phyloP scores from a whole-genome alignment of 1,284 basidiomycete species.

The Apiotrichum sp. region DNA sequence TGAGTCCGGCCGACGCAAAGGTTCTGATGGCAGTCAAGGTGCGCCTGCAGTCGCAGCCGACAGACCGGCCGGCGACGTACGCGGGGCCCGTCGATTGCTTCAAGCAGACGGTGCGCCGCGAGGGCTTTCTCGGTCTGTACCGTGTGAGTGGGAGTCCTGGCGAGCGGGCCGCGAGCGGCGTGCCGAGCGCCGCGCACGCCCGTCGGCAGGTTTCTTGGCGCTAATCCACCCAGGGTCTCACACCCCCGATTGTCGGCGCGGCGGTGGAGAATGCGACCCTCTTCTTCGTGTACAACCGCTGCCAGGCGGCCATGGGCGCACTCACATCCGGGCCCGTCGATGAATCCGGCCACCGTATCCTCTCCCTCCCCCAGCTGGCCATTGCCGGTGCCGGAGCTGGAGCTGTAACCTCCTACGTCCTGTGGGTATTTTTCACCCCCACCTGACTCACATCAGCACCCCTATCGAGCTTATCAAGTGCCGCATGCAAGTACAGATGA shows the following conservation, averaged over 20 bases:
- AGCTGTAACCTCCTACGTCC: slow-evolving; percentile 70
- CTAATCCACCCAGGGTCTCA: slow-evolving; percentile 60
- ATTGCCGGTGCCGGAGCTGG: slow-evolving; percentile 75
- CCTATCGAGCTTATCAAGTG: slow-evolving; percentile 90
- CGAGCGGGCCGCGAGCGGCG: too few species aligned
- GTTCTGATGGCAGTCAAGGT: slow-evolving; percentile 54
- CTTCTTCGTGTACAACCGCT: slow-evolving; percentile 78
- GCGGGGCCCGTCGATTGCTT: slow-evolving; percentile 75
- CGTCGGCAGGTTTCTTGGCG: too few species aligned
- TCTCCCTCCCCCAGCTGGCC: slow-evolving; percentile 61
- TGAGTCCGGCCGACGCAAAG: slow-evolving; percentile 6
- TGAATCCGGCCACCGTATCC: slow-evolving; percentile 29
- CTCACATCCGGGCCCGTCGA: slow-evolving; percentile 30
- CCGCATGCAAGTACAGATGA: slow-evolving; percentile 92
- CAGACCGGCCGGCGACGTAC: slow-evolving; percentile 65
- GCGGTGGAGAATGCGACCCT: slow-evolving; percentile 83
- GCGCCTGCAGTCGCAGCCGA: slow-evolving; percentile 72
- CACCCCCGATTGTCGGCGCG: slow-evolving; percentile 81
- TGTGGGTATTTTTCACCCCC: slow-evolving; percentile 52
- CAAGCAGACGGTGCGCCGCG: slow-evolving; percentile 64
- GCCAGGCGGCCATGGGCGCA: slow-evolving; percentile 60
- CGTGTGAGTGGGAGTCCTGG: slow-evolving; percentile 54
- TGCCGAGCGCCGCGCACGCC: too few species aligned
- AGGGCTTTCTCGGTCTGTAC: slow-evolving; percentile 72
- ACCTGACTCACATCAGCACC: slow-evolving; percentile 53